Evolutionary conservation across 2,329 filamentous ascomycete genomes (phyloP), one percentile per base, ranked within the genome.

Genomic region (Aspergillus piperis): DNA sequence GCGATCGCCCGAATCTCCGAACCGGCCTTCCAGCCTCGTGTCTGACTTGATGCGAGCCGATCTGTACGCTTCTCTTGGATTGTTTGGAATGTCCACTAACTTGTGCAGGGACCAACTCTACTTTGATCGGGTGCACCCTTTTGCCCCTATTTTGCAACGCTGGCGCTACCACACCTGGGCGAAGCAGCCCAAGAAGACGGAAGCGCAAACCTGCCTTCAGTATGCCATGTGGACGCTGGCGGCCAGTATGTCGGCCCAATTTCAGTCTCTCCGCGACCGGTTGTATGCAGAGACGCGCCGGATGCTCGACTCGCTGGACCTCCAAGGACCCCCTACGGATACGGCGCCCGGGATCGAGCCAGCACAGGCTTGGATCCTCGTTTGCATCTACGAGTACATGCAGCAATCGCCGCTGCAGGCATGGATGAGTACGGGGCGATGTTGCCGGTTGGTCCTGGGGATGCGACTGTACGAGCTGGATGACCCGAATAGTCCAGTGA

Each of bases 301-400:
- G 39, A 68, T 66, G 59, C 54, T 73, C 13, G 71, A 70, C 17
- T 15, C 44, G 2, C 36, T 71, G 15, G 67, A 67, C 15, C 53
- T 60, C 1, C 49, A 58, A 3, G 59, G 54, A 17, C 54, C 50
- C 8, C 56, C 59, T 8, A 53, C 54, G 2, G 59, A 57, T 15
- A 36, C 32, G 10, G 51, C 58, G 19, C 54, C 62, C 13, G 42
- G 64, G 8, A 66, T 76, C 25, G 75, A 78, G 54, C 66, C 71
- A 7, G 68, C 71, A 1, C 77, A 78, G 57, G 72, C 76, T 0
- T 77, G 74, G 73, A 64, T 78, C 3, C 61, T 79, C 8, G 49
- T 78, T 1, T 72, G 73, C 0, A 62, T 73, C 8, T 78, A 77
- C 49, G 77, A 80, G 62, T 72, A 73, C 13, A 74, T 75, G 67